Evolutionary conservation across 805 yeast species (phyloP), one percentile per base, ranked within the genome.

Genomic region (Lipomyces sp.): DNA sequence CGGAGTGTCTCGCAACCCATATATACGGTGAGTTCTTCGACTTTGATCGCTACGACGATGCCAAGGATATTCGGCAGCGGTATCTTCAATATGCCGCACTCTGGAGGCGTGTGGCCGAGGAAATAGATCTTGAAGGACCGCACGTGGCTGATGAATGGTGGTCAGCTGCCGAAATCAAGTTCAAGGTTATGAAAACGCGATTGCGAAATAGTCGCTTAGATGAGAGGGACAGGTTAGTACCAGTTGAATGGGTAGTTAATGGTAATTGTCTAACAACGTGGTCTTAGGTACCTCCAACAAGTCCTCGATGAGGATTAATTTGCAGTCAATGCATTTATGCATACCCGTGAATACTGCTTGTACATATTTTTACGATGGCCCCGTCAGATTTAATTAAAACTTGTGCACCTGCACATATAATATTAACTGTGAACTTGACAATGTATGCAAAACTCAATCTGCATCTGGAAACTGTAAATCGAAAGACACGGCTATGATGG

Each of bases 81-180:
- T 66, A 66, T 55, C 59, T 66, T 18, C 69, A 63, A 13, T 63
- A 59, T 35, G 69, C 69, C 8, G 67, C 69, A 29, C 60, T 66
- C 7, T 63, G 69, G 69, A 37, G 69, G 7, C 50, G 64, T 7
- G 50, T 66, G 11, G 69, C 66, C 4, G 69, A 66, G 33, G 67
- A 66, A 10, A 66, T 63, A 29, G 69, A 66, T 55, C 30, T 60
- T 45, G 67, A 63, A 35, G 67, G 69, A 5, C 67, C 67, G n/a
- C 69, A 66, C 45, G 53, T 64, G n/a, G 63, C 67, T 8, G 62
- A 50, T 13, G 69, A 59, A 8, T 66, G 69, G 69, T 66, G 69
- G 69, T 57, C 61, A 11, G 51, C 59, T 53, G 69, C 69, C 11
- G 67, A 63, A 37, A 55, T 66, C 39, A 60, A 60, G 48, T 66